A percentile compares a stretch with the other conserved stretches of the same genome.
Evolutionary conservation across 768 basidiomycete species (phyloP).

Genomic region (Boletus patriciae): DNA sequence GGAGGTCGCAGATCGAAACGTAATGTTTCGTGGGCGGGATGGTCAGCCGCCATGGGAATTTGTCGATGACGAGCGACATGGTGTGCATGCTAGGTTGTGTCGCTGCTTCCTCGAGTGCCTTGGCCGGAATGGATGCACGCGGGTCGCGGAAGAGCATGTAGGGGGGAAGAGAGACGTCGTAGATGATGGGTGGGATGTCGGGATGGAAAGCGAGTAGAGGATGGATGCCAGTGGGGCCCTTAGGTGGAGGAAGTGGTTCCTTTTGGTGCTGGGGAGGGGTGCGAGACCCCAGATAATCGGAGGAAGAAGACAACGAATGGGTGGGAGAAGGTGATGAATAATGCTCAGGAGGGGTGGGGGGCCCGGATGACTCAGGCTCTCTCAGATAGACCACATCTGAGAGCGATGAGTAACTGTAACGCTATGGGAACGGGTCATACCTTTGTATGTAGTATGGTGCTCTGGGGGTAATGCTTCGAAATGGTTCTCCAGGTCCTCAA

Average conservation of each 20-base stretch:
- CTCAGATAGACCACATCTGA: no score
- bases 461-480: no score
- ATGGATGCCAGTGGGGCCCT: constrained; percentile 32
- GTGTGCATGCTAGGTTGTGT: constrained; percentile 31
- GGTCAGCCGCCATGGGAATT: constrained; percentile 35
- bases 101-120: constrained; percentile 29
- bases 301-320: constrained; percentile 31
- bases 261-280: constrained; percentile 36
- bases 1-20: constrained; percentile 50
- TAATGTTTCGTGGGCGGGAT: constrained; percentile 30
- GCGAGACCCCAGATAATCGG: constrained; percentile 28
- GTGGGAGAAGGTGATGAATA: no score
- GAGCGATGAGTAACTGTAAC: no score
- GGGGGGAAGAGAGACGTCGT: constrained; percentile 23
- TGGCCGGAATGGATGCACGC: constrained; percentile 29
- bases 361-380: no score
- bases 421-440: no score
- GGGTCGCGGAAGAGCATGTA: constrained; percentile 22
- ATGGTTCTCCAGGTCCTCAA: no score
- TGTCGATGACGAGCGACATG: constrained; percentile 32
- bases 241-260: constrained; percentile 14
- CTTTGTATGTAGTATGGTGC: no score
- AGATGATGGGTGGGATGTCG: constrained; percentile 17
- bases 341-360: no score
- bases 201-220: constrained; percentile 34